Conservation (phyloP, 257 asterid genomes). For the Solanum clarkiae region DNA sequence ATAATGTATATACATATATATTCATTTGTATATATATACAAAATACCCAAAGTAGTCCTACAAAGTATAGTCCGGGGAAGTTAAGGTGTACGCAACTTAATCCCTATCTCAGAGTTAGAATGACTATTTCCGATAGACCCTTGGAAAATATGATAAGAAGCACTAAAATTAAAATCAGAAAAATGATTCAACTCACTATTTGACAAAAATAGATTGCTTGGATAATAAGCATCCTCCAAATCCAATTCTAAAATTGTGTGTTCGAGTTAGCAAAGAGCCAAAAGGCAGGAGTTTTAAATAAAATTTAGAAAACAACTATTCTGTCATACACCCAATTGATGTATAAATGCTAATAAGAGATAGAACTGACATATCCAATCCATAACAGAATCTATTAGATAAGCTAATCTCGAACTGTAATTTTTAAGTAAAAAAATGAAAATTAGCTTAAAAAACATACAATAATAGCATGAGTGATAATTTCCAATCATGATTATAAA, state of each 20-base stretch:
- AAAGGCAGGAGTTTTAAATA: no score
- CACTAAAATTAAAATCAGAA: no score
- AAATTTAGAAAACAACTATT: neutral
- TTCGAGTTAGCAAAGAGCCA: no score
- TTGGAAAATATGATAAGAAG: neutral
- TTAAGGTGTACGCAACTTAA: neutral
- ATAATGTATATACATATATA: no score
- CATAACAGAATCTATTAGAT: neutral
- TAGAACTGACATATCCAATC: neutral
- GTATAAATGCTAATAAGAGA: no score
- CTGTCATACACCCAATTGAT: neutral
- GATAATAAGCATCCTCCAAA: no score
- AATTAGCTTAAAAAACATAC: neutral
- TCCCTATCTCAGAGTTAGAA: neutral
- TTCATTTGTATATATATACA: neutral
- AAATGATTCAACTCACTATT: neutral
- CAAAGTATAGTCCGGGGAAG: neutral
- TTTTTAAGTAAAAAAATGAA: neutral
- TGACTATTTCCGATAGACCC: neutral
- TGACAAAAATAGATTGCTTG: no score
- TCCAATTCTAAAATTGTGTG: no score
- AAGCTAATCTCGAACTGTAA: neutral
- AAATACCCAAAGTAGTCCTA: neutral
- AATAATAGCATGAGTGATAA: neutral
- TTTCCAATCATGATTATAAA: neutral